Evolutionary conservation across 164 flowering plant genomes (phyloP).

Genomic region (Kalanchoe fedtschenkoi): DNA sequence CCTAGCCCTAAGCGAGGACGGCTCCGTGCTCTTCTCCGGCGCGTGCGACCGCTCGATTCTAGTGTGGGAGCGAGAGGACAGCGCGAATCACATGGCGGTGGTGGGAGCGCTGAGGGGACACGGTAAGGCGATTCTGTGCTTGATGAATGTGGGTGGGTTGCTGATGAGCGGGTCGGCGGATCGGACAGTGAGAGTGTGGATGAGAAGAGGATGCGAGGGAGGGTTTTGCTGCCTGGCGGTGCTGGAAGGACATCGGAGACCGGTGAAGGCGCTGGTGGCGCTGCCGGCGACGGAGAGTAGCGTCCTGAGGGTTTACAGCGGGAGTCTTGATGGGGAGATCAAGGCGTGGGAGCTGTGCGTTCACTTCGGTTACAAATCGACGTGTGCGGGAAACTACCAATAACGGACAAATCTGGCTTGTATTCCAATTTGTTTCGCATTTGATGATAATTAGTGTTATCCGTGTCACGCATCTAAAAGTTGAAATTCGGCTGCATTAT

Average conservation of each 20-base stretch:
- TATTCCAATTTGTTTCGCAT: too few relatives aligned
- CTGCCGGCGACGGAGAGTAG: constrained; percentile 16
- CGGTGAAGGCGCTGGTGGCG: constrained; percentile 68
- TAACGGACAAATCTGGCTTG: too few relatives aligned
- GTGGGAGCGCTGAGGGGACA: constrained; percentile 78
- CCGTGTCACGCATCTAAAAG: too few relatives aligned
- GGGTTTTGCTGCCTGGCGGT: constrained; percentile 42
- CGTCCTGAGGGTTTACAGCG: constrained; percentile 41
- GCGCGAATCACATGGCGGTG: constrained; percentile 55
- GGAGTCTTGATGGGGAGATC: constrained; percentile 68
- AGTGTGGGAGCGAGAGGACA: constrained; percentile 88
- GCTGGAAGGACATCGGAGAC: constrained; percentile 49
- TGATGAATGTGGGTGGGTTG: constrained; percentile 40
- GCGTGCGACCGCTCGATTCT: constrained; percentile 79
- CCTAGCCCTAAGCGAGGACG: constrained; percentile 43
- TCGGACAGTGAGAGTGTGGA: constrained; percentile 92
- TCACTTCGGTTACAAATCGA: neutral
- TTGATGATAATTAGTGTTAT: too few relatives aligned
- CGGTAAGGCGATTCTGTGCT: constrained; percentile 47
- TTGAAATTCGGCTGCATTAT: too few relatives aligned
- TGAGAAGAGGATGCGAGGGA: constrained; percentile 26
- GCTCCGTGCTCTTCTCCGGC: constrained; percentile 66
- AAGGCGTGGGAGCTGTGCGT: constrained; percentile 39
- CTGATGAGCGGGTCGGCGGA: constrained; percentile 83
- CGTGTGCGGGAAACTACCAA: neutral